Percentiles rank a stretch among this genome's conserved stretches.
Evolutionary conservation across 73 alveolate species (phyloP).

Genomic region (Uronychia binucleata): DNA sequence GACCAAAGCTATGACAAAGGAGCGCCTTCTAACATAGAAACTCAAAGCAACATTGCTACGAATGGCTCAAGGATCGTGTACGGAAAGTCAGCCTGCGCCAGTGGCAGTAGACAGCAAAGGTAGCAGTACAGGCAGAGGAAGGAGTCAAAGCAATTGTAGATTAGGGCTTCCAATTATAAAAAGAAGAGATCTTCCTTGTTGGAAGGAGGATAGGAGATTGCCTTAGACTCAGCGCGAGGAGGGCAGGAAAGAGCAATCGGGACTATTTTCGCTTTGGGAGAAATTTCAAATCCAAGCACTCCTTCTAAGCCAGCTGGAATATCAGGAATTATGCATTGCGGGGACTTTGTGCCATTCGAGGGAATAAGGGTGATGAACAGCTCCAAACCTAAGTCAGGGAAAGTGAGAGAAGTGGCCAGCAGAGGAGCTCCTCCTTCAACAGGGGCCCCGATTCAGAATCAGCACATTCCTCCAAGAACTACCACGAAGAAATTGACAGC

Average conservation of each 20-base stretch:
- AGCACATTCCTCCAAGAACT: neutral
- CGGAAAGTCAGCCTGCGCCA: neutral
- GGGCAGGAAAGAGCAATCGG: neutral
- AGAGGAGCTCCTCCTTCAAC: neutral
- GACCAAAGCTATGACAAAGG: neutral
- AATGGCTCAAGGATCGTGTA: neutral
- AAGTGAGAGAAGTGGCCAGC: neutral
- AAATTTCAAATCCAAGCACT: neutral
- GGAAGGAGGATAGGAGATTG: neutral
- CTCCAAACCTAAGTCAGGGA: neutral
- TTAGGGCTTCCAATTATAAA: neutral
- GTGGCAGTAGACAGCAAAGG: neutral
- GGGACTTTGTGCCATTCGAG: neutral
- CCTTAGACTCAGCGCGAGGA: constrained; percentile 1
- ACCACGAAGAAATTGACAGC: neutral
- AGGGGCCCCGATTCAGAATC: neutral
- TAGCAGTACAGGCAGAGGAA: neutral
- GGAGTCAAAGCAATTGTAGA: neutral
- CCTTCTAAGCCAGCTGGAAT: neutral
- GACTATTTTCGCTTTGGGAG: neutral
- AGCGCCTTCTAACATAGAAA: neutral
- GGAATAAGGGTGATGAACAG: neutral
- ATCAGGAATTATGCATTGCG: neutral
- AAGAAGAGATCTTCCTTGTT: neutral
- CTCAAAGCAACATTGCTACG: neutral